phyloP scores from a whole-genome alignment of 805 yeast species.

The Torulaspora maleeae region DNA sequence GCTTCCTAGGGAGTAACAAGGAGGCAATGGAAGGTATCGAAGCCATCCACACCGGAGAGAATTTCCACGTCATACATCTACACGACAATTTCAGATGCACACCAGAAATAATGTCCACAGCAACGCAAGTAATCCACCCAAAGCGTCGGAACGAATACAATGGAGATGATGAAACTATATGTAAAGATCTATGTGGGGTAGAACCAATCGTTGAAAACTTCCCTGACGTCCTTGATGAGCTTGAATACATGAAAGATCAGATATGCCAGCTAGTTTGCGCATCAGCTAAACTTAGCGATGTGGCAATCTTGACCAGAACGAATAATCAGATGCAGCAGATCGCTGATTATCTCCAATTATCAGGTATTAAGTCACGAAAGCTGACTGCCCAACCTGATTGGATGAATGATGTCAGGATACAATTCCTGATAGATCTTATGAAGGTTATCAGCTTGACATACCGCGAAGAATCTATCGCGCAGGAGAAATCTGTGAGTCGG shows the following conservation, averaged over 20 bases:
- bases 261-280: conserved; percentile 24
- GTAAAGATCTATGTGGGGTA: conserved; percentile 18
- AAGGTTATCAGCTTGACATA: conserved; percentile 32
- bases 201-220: conserved; percentile 16
- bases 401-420: conserved; percentile 39
- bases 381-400: conserved; percentile 48
- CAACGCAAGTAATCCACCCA: conserved; percentile 30
- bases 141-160: not conserved
- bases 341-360: conserved; percentile 36
- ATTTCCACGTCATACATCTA: conserved; percentile 36
- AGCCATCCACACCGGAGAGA: conserved; percentile 12
- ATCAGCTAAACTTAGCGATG: conserved; percentile 36
- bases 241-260: conserved; percentile 23
- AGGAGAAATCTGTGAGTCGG: not conserved
- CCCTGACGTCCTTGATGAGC: conserved; percentile 19
- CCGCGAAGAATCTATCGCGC: conserved; percentile 5
- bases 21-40: conserved; percentile 30
- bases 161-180: conserved; percentile 6
- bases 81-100: conserved; percentile 57
- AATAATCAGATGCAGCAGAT: conserved; percentile 46
- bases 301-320: conserved; percentile 50
- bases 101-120: conserved; percentile 48
- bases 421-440: conserved; percentile 46
- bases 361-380: conserved; percentile 43
- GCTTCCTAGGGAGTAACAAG: conserved; percentile 53